phyloP scores from a whole-genome alignment of 176 grass and related monocot species.

The Rhynchospora pubera region DNA sequence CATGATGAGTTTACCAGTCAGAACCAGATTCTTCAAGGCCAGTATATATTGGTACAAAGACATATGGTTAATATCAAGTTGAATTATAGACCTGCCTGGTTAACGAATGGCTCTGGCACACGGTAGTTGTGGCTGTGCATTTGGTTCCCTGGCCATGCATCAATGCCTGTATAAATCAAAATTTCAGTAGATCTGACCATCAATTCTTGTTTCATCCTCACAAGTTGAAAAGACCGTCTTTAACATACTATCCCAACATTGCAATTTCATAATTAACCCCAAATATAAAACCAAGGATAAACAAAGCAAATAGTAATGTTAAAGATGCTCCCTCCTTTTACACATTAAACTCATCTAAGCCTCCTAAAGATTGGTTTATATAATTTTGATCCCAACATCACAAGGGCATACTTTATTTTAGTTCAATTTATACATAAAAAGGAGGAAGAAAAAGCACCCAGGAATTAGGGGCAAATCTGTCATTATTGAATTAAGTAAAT shows the following conservation, averaged over 20 bases:
- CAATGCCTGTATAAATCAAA: conserved; percentile 24
- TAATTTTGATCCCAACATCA: neutral
- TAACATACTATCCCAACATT: neutral
- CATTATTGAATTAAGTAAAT: neutral
- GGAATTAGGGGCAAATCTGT: neutral
- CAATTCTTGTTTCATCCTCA: neutral
- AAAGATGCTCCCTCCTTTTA: neutral
- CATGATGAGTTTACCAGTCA: neutral
- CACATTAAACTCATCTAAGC: neutral
- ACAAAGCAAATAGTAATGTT: neutral
- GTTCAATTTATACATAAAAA: no score
- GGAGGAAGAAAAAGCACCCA: neutral
- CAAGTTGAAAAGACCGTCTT: neutral
- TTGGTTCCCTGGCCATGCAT: conserved; percentile 47
- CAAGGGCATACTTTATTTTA: neutral
- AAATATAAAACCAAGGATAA: neutral
- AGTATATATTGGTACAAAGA: neutral
- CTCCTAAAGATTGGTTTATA: neutral
- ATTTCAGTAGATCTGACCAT: neutral
- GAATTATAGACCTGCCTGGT: conserved; percentile 17
- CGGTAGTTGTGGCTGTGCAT: conserved; percentile 60
- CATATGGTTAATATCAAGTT: neutral
- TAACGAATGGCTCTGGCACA: conserved; percentile 35
- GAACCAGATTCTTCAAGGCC: neutral
- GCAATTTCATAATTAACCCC: neutral